Conservation (phyloP, 768 basidiomycete species). For the Galerina marginata region DNA sequence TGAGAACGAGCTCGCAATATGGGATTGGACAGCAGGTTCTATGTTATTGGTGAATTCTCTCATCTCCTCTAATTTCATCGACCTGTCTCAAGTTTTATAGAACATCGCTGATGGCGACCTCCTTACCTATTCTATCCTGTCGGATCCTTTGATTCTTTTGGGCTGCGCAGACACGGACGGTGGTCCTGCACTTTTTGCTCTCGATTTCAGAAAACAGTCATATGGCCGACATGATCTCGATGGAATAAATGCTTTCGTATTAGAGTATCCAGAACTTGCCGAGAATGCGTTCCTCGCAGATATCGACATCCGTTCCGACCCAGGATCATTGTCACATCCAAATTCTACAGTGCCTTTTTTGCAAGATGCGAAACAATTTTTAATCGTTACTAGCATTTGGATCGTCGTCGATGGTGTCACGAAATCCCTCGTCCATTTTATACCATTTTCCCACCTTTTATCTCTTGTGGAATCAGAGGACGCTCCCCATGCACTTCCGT, state of each 20-base stretch:
- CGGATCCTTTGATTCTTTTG: slow-evolving; percentile 45
- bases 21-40: slow-evolving; percentile 70
- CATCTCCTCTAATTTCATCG: not conserved
- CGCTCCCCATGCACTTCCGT: slow-evolving; percentile 41
- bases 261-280: slow-evolving; percentile 46
- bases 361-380: slow-evolving; percentile 42
- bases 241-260: slow-evolving; percentile 40
- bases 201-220: slow-evolving; percentile 44
- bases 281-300: slow-evolving; percentile 30
- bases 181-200: slow-evolving; percentile 35
- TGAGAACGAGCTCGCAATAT: slow-evolving; percentile 57
- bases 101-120: slow-evolving; percentile 38
- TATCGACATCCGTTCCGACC: slow-evolving; percentile 58
- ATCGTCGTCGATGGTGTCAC: slow-evolving; percentile 33
- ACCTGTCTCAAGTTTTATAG: slow-evolving; percentile 13
- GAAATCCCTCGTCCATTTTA: slow-evolving; percentile 44
- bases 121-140: slow-evolving; percentile 48
- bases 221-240: slow-evolving; percentile 33
- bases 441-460: slow-evolving; percentile 45
- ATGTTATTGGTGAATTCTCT: slow-evolving; percentile 50
- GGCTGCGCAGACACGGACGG: slow-evolving; percentile 26
- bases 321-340: slow-evolving; percentile 52
- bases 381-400: slow-evolving; percentile 54
- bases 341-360: slow-evolving; percentile 50
- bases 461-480: slow-evolving; percentile 23